A percentile compares a stretch with the other conserved stretches of the same genome.
These are phyloP conservation scores for Aspergillus spinulosporus DNA, from an alignment of 2,329 filamentous ascomycete species.

Conservation along the genomic window DNA sequence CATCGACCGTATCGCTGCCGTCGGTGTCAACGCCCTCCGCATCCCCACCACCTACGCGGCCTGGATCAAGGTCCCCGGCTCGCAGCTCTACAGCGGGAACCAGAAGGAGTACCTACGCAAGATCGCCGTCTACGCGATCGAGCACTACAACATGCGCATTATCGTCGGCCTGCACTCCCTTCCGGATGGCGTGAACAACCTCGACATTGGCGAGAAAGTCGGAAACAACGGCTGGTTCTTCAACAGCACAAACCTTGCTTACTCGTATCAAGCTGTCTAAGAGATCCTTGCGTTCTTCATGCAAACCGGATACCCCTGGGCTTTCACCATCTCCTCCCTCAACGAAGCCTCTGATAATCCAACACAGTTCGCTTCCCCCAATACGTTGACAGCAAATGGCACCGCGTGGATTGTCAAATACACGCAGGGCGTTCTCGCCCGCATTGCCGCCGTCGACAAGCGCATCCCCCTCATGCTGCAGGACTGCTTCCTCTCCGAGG, in stretches of 20 bases:
- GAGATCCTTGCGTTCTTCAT: conserved; percentile 13
- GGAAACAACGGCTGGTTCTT: conserved; percentile 26
- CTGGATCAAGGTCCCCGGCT: conserved; percentile 25
- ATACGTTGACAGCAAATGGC: conserved; percentile 21
- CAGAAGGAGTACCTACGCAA: conserved; percentile 21
- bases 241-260: conserved; percentile 23
- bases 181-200: conserved; percentile 24
- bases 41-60: conserved; percentile 17
- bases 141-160: conserved; percentile 25
- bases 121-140: conserved; percentile 25
- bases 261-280: conserved; percentile 24
- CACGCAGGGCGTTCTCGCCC: not conserved
- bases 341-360: conserved; percentile 22
- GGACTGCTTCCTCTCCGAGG: conserved; percentile 25
- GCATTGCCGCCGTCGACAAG: not conserved
- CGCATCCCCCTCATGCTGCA: conserved; percentile 26
- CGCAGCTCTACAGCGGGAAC: conserved; percentile 23
- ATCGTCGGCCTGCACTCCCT: conserved; percentile 26
- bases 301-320: not conserved
- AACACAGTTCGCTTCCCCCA: conserved; percentile 12
- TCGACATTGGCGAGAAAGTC: conserved; percentile 23
- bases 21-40: conserved; percentile 6
- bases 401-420: conserved; percentile 25
- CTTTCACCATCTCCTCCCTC: conserved; percentile 21
- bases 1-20: conserved; percentile 2